Evolutionary conservation across 441 rosid genomes (phyloP).

Genomic region (Pelargonium hybrid): DNA sequence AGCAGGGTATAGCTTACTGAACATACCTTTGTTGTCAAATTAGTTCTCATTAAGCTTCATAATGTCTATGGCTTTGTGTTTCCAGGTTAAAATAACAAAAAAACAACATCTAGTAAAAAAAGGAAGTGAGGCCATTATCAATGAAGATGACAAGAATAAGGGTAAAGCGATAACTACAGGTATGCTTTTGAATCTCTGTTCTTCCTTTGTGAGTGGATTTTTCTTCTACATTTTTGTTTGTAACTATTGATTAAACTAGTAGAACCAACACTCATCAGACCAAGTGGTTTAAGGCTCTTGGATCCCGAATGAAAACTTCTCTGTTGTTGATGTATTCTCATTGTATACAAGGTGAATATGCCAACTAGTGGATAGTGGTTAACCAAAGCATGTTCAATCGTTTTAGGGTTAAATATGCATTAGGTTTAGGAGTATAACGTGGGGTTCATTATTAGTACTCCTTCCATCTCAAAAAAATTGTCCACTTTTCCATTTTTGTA

Average conservation of each 20-base stretch:
- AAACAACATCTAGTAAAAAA: conserved; percentile 39
- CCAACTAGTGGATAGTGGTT: not conserved
- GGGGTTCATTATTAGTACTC: too few relatives aligned
- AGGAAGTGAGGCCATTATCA: conserved; percentile 41
- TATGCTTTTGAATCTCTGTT: not conserved
- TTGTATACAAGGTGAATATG: not conserved
- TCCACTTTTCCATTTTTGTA: too few relatives aligned
- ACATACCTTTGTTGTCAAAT: not conserved
- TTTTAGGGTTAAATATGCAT: too few relatives aligned
- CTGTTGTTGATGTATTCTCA: not conserved
- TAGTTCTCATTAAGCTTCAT: not conserved
- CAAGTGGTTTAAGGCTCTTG: too few relatives aligned
- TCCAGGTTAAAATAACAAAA: conserved; percentile 44
- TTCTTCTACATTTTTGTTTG: not conserved
- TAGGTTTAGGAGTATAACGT: too few relatives aligned
- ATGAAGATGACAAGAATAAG: conserved; percentile 36
- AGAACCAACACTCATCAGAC: too few relatives aligned
- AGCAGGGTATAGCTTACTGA: conserved; percentile 21
- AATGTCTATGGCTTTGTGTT: not conserved
- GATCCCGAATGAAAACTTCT: too few relatives aligned
- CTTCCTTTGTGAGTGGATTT: not conserved
- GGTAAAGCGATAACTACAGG: conserved; percentile 41
- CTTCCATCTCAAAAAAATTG: too few relatives aligned
- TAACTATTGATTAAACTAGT: not conserved
- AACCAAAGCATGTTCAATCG: too few relatives aligned